phyloP scores from a whole-genome alignment of 768 basidiomycete species.

The Lactarius vividus region DNA sequence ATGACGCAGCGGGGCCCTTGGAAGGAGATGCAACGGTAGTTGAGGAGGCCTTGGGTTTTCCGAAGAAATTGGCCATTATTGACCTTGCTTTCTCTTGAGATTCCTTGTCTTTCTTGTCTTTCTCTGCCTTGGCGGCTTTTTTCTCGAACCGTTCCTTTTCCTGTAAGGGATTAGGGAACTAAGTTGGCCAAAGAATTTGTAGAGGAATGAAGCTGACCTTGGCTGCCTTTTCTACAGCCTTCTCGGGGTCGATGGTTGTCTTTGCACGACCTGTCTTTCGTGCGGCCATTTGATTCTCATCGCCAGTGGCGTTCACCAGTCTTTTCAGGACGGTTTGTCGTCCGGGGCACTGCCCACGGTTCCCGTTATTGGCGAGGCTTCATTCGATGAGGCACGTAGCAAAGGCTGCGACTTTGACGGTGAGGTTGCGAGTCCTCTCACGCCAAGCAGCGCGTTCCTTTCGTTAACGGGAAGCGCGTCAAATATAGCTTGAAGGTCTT shows the following conservation, averaged over 20 bases:
- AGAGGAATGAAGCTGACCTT: conserved; percentile 43
- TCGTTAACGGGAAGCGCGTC: conserved; percentile 57
- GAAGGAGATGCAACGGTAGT: conserved; percentile 30
- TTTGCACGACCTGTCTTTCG: conserved; percentile 44
- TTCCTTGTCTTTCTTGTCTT: conserved; percentile 68
- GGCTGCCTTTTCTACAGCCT: conserved; percentile 52
- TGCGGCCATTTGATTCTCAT: conserved; percentile 35
- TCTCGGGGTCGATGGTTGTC: conserved; percentile 55
- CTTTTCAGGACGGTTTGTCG: conserved; percentile 25
- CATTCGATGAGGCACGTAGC: conserved; percentile 21
- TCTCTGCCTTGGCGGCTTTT: conserved; percentile 65
- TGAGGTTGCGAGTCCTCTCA: conserved; percentile 39
- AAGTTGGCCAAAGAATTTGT: neutral
- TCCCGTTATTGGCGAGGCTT: neutral
- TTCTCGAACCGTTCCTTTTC: conserved; percentile 68
- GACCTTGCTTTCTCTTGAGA: conserved; percentile 70
- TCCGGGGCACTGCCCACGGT: neutral
- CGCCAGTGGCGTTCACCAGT: conserved; percentile 37
- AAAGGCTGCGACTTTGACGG: conserved; percentile 18
- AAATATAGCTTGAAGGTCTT: conserved; percentile 53
- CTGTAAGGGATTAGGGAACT: conserved; percentile 37
- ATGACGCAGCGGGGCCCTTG: conserved; percentile 31
- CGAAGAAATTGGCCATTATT: conserved; percentile 77
- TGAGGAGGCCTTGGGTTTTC: conserved; percentile 49
- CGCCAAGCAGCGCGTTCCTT: conserved; percentile 50